Evolutionary conservation across 1,284 basidiomycete genomes (phyloP), one percentile per base, ranked within the genome.

Genomic region (Cutaneotrichosporon dermatis): DNA sequence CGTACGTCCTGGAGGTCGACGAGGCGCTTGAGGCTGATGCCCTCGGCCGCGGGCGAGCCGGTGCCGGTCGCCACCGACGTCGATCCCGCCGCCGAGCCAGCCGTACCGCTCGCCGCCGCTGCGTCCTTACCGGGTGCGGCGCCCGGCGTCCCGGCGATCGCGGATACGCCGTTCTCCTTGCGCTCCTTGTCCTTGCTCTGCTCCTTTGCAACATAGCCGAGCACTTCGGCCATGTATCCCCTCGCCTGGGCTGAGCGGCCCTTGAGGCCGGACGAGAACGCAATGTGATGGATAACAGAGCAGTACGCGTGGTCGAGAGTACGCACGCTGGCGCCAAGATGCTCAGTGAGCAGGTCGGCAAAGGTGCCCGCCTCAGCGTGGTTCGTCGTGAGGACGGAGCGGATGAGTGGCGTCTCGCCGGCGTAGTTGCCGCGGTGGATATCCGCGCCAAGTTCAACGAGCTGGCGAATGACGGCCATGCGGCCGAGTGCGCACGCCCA

Each of bases 1-100:
- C 98, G 88, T 65, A 92, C 87, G 75, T 99, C 96, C 77, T 94
- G 92, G 43, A 96, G 81, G 77, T 99, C 92, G 12, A 99, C 85
- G 43, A 98, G 79, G 8, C 84, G 86, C 69, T 84, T 83, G 72
- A 94, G 89, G 58, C 57, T 65, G 43, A 72, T 62, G 6, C 42
- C 46, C 37, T 60, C 57, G 11, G 50, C 25, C 66, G 70, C 49
- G 12, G 35, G 50, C 39, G n/a, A 8, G 13, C 34, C 11, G 8
- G 33, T 15, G 48, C 35, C 48, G 5, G 9, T 37, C 5, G 5
- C 11, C n/a, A 11, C 25, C 44, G 39, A 16, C 10, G 49, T 15
- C 35, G 49, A 33, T 10, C 8, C 10, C 39, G 33, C 15, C 33
- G 34, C 34, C 2, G 36, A 8, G 6, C 13, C n/a, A 33, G 48